These are phyloP conservation scores for Geotrichum carabidarum DNA, from an alignment of 1,139 yeast species.

Conservation along the genomic window DNA sequence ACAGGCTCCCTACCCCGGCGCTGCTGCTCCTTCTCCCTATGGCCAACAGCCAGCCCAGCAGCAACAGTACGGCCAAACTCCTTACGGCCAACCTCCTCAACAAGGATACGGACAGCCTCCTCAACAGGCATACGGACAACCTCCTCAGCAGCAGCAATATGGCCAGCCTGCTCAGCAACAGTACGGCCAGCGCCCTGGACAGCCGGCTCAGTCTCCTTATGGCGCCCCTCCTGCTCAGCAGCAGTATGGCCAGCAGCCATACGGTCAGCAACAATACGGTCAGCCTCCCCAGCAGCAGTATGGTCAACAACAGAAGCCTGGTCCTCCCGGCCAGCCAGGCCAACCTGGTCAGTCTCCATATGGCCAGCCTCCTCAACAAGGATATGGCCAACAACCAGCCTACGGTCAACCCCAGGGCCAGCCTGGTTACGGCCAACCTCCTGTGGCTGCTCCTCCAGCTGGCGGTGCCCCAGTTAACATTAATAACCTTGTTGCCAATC, in stretches of 20 bases:
- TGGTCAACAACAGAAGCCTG: constrained; percentile 23
- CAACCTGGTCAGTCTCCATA: not conserved
- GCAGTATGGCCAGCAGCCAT: constrained; percentile 12
- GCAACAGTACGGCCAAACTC: constrained; percentile 19
- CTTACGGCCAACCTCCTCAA: constrained; percentile 1
- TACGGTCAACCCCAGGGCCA: constrained; percentile 16
- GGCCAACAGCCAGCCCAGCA: constrained; percentile 27
- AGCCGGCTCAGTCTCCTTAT: constrained; percentile 12
- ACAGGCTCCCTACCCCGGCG: constrained; percentile 16
- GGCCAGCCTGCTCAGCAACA: constrained; percentile 11
- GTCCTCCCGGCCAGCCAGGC: constrained; percentile 14
- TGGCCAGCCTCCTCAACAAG: constrained; percentile 12
- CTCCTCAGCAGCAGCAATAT: constrained; percentile 18
- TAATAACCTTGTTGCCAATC: constrained; percentile 23
- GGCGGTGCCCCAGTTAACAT: constrained; percentile 11
- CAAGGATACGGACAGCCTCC: constrained; percentile 13
- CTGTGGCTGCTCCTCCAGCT: constrained; percentile 6
- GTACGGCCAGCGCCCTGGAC: constrained; percentile 3
- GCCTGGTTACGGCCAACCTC: constrained; percentile 22
- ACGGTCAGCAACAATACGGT: constrained; percentile 20
- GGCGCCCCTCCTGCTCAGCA: constrained; percentile 12
- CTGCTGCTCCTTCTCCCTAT: constrained; percentile 17
- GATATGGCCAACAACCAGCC: constrained; percentile 16
- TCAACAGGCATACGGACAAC: constrained; percentile 13
- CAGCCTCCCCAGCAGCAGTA: constrained; percentile 25